phyloP scores from a whole-genome alignment of 116 monocot genomes.

The Thalassia testudinum region DNA sequence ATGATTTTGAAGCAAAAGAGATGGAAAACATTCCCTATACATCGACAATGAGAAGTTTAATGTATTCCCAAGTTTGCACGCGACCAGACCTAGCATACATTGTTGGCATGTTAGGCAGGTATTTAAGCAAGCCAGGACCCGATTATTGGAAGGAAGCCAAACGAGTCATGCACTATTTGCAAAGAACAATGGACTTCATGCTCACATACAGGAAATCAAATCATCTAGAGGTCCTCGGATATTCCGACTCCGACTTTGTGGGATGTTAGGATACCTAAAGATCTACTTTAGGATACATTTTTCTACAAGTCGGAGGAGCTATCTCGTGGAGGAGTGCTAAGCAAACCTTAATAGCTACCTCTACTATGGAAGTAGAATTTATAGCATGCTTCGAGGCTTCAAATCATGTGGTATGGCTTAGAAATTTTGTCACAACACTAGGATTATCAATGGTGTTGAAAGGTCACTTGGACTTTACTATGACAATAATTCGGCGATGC shows the following conservation, averaged over 20 bases:
- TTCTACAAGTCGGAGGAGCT: conserved; percentile 2
- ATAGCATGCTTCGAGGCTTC: conserved; percentile 5
- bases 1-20: neutral
- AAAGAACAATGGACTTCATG: conserved; percentile 4
- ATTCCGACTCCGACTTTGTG: neutral
- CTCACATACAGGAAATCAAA: neutral
- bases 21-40: conserved; percentile 8
- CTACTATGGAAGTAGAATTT: conserved; percentile 12
- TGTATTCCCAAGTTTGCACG: conserved; percentile 10
- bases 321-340: conserved; percentile 10
- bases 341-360: neutral
- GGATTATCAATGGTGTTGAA: conserved; percentile 1
- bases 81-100: conserved; percentile 4
- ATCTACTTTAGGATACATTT: conserved; percentile 4
- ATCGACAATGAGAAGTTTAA: conserved; percentile 7
- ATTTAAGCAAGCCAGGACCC: neutral
- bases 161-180: neutral
- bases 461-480: neutral
- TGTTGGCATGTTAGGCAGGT: conserved; percentile 3
- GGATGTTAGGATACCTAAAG: neutral
- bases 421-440: conserved; percentile 3
- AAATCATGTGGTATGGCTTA: neutral
- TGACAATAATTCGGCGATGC: neutral
- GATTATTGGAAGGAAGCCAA: neutral
- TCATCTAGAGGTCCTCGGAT: neutral